These are phyloP conservation scores for Musa troglodytarum DNA, from an alignment of 176 grass and related monocot genomes.

Conservation along the genomic window DNA sequence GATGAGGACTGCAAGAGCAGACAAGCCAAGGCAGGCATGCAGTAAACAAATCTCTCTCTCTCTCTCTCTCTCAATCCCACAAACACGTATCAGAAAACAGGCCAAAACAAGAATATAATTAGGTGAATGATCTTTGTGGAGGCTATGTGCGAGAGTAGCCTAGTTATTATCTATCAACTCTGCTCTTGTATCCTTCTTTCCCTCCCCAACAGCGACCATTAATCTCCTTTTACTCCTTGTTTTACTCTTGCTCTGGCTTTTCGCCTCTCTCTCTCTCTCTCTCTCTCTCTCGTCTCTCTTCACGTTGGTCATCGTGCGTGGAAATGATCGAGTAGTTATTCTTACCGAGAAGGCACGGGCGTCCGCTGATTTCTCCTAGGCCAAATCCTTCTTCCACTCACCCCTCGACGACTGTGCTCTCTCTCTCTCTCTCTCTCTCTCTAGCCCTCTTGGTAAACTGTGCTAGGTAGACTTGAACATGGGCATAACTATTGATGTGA, in stretches of 20 bases:
- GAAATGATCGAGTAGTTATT: conserved; percentile 9
- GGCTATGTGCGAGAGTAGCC: no score
- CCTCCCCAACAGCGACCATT: no score
- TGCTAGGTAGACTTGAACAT: no score
- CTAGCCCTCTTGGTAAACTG: not conserved
- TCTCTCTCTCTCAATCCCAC: not conserved
- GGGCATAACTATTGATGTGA: no score
- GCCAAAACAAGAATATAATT: not conserved
- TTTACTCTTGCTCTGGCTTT: no score
- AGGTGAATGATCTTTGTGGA: not conserved
- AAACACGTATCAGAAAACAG: not conserved
- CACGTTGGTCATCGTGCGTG: not conserved
- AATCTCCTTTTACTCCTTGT: no score
- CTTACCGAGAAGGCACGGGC: conserved; percentile 58
- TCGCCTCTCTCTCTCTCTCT: not conserved
- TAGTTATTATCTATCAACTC: no score
- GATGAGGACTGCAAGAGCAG: conserved; percentile 2
- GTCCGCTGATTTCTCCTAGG: conserved; percentile 84
- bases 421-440: not conserved
- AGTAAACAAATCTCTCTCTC: not conserved
- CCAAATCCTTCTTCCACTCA: not conserved
- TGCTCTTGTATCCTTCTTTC: not conserved
- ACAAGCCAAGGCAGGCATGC: conserved; percentile 9
- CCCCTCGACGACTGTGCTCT: not conserved
- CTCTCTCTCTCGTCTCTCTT: conserved; percentile 1